Evolutionary conservation across 2,329 filamentous ascomycete genomes (phyloP).

Genomic region (Coccinonectria pachysandricola): DNA sequence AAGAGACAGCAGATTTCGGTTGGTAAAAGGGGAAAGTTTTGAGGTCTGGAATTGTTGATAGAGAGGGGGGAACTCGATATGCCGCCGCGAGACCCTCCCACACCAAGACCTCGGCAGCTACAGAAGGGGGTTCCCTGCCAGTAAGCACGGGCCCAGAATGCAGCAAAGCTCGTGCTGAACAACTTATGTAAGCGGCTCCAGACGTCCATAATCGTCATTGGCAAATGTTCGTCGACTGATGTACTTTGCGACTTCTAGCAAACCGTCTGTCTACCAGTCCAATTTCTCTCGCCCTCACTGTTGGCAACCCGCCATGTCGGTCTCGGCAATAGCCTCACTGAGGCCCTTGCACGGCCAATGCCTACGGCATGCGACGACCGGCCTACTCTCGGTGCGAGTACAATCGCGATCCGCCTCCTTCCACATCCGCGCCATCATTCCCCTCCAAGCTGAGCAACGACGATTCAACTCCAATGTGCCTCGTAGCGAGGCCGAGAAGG

Average conservation of each 20-base stretch:
- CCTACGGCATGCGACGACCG: conserved; percentile 17
- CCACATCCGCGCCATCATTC: conserved; percentile 21
- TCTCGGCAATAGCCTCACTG: conserved; percentile 24
- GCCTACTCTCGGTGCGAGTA: conserved; percentile 24
- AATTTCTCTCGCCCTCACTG: too few species aligned
- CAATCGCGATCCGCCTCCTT: conserved; percentile 18
- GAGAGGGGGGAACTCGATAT: conserved; percentile 1
- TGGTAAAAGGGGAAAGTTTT: too few species aligned
- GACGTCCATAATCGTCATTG: too few species aligned
- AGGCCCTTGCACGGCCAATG: conserved; percentile 23
- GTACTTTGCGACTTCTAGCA: too few species aligned
- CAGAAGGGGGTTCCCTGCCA: too few species aligned
- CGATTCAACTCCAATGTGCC: conserved; percentile 11
- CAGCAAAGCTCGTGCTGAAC: too few species aligned
- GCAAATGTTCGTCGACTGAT: too few species aligned
- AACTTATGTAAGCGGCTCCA: too few species aligned
- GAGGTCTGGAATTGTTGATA: background rate
- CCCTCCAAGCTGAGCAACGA: conserved; percentile 17
- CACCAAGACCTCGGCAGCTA: too few species aligned
- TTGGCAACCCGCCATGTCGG: conserved; percentile 20
- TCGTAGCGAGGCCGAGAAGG: conserved; percentile 5
- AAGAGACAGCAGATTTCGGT: conserved; percentile 1
- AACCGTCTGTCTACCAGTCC: too few species aligned
- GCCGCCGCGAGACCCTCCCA: too few species aligned
- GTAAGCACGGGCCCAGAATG: too few species aligned